phyloP scores from a whole-genome alignment of 1,139 yeast genomes.

The Yamadazyma jaroonii region DNA sequence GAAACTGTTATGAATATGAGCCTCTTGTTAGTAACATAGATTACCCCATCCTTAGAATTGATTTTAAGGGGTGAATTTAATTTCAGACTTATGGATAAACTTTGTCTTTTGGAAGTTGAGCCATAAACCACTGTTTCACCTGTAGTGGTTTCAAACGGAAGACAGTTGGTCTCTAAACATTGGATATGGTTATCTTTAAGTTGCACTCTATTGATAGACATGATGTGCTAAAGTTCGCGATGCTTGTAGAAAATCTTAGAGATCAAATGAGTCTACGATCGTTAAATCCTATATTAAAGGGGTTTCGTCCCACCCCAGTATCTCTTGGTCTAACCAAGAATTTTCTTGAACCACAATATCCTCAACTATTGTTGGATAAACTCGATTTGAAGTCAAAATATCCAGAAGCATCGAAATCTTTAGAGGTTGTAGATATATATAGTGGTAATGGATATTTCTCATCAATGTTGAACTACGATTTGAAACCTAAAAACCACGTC shows the following conservation, averaged over 20 bases:
- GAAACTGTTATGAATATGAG: conserved; percentile 35
- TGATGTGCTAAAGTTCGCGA: conserved; percentile 8
- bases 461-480: conserved; percentile 50
- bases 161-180: conserved; percentile 13
- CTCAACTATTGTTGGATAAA: conserved; percentile 42
- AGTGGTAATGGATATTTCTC: conserved; percentile 56
- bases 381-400: conserved; percentile 41
- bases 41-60: conserved; percentile 30
- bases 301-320: conserved; percentile 12
- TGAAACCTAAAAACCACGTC: conserved; percentile 60
- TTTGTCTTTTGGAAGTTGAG: conserved; percentile 22
- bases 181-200: conserved; percentile 21
- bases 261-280: conserved; percentile 17
- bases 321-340: conserved; percentile 16
- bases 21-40: conserved; percentile 37
- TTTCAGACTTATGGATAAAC: conserved; percentile 13
- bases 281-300: conserved; percentile 29
- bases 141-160: conserved; percentile 22
- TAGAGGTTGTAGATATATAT: conserved; percentile 66
- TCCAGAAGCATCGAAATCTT: conserved; percentile 29
- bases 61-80: conserved; percentile 19
- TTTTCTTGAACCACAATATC: conserved; percentile 22
- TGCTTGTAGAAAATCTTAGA: not conserved
- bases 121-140: conserved; percentile 18
- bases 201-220: conserved; percentile 33